Conservation (phyloP, 1,284 basidiomycete genomes). For the Mrakiaceae sp. region DNA sequence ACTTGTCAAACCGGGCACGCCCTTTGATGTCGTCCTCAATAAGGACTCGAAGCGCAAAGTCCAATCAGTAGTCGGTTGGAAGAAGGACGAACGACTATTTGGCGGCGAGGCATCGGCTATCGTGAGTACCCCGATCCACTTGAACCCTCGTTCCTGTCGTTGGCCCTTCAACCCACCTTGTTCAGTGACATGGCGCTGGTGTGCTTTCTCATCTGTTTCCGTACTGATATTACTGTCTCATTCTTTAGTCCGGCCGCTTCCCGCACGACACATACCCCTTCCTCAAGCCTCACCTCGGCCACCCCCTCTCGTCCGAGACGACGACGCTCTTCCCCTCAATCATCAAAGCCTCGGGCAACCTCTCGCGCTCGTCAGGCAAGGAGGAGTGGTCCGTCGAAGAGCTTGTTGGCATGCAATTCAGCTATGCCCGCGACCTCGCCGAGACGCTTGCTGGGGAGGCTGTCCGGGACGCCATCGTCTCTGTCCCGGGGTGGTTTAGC, state of each 20-base stretch:
- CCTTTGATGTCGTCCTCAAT: conserved; percentile 92
- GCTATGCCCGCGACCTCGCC: conserved; percentile 79
- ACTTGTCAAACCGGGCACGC: conserved; percentile 87
- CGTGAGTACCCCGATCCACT: conserved; percentile 43
- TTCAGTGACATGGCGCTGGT: not conserved
- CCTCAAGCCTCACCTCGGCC: conserved; percentile 77
- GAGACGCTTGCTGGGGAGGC: conserved; percentile 62
- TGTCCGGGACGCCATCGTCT: conserved; percentile 68
- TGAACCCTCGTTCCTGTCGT: not conserved
- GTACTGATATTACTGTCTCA: not conserved
- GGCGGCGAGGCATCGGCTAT: conserved; percentile 76
- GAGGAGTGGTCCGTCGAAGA: conserved; percentile 71
- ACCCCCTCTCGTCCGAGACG: conserved; percentile 52
- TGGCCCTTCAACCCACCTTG: not conserved
- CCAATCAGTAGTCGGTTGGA: conserved; percentile 76
- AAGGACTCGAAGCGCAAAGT: conserved; percentile 96
- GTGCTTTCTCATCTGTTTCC: not conserved
- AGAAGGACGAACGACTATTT: conserved; percentile 74
- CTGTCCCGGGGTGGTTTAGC: conserved; percentile 75
- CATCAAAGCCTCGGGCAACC: conserved; percentile 32
- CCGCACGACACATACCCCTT: conserved; percentile 78
- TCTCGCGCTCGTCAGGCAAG: conserved; percentile 14
- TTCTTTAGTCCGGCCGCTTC: conserved; percentile 67
- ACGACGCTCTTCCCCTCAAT: conserved; percentile 53
- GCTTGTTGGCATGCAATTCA: conserved; percentile 85